Conservation (phyloP, 257 asterid species). For the Solanum verrucosum region DNA sequence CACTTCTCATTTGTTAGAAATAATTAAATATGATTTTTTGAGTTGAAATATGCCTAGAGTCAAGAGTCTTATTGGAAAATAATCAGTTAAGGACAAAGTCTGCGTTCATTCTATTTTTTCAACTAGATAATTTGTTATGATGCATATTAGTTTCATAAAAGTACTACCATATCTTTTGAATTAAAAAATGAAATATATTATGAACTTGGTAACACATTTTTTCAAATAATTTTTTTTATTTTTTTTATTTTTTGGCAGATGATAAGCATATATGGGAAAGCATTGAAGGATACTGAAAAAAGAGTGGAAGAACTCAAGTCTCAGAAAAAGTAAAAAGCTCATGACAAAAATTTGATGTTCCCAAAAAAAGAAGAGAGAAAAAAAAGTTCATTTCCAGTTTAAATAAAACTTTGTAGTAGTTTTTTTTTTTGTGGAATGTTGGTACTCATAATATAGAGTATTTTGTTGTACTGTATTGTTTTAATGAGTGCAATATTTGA, state of each 20-base stretch:
- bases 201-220: not conserved
- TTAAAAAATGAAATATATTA: too few species aligned
- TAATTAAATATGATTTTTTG: not conserved
- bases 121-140: not conserved
- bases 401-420: not conserved
- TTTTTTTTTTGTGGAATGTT: not conserved
- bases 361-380: not conserved
- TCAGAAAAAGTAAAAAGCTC: constrained; percentile 9
- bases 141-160: not conserved
- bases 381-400: not conserved
- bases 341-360: not conserved
- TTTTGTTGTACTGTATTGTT: not conserved
- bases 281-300: constrained; percentile 71
- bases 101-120: not conserved
- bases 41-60: not conserved
- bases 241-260: constrained; percentile 24
- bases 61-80: rapidly evolving
- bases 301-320: constrained; percentile 70
- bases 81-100: not conserved
- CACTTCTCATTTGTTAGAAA: not conserved
- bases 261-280: constrained; percentile 54
- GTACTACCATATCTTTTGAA: not conserved
- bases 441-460: not conserved
- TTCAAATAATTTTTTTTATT: not conserved
- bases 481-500: not conserved